Percentiles rank a stretch among this genome's conserved stretches.
These are phyloP conservation scores for Podila epigama DNA, from an alignment of 192 early-diverging fungal species.

Conservation along the genomic window DNA sequence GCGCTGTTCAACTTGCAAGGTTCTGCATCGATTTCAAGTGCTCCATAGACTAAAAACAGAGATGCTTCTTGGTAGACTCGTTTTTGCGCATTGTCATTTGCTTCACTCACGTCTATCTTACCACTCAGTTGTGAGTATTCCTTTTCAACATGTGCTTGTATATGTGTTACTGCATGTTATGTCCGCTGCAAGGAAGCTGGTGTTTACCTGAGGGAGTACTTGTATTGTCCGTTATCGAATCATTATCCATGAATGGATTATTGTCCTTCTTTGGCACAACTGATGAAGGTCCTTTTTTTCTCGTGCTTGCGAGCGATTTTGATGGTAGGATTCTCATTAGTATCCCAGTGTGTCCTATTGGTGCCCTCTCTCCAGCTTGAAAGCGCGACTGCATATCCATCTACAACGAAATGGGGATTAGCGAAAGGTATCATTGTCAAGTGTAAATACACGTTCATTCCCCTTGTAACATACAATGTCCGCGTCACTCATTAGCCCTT, in stretches of 20 bases:
- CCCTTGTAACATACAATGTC: slow-evolving; percentile 15
- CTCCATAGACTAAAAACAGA: slow-evolving; percentile 34
- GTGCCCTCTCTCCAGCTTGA: not conserved
- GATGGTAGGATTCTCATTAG: slow-evolving; percentile 12
- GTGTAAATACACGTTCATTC: not conserved
- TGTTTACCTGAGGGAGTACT: not conserved
- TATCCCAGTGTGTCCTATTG: slow-evolving; percentile 17
- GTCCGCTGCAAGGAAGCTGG: not conserved
- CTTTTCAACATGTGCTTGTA: no score
- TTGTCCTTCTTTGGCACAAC: slow-evolving; percentile 6
- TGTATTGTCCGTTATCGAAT: not conserved
- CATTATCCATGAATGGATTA: slow-evolving; percentile 26
- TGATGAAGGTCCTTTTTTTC: slow-evolving; percentile 5
- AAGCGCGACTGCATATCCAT: slow-evolving; percentile 14
- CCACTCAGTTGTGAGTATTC: not conserved
- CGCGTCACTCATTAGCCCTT: slow-evolving; percentile 9
- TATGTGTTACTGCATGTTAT: no score
- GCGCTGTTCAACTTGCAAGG: not conserved
- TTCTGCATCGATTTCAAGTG: slow-evolving; percentile 1
- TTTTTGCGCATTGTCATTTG: not conserved
- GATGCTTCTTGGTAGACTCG: slow-evolving; percentile 14
- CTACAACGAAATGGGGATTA: not conserved
- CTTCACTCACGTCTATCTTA: not conserved
- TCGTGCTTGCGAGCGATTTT: not conserved
- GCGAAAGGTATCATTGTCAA: not conserved